phyloP scores from a whole-genome alignment of 192 early-diverging fungal species.

The Coemansia sp. region DNA sequence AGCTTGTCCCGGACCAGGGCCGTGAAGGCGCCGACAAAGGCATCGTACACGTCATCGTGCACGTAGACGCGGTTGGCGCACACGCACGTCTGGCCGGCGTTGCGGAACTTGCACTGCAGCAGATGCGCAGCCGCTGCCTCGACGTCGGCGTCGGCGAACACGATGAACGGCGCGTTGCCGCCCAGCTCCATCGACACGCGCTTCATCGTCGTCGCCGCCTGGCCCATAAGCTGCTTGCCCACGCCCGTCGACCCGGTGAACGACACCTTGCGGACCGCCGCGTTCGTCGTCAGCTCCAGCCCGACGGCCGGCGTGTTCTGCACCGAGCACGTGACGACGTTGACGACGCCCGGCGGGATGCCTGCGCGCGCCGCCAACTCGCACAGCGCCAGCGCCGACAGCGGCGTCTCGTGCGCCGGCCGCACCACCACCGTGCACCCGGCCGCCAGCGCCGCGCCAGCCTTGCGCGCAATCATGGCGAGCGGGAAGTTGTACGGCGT shows the following conservation, averaged over 20 bases:
- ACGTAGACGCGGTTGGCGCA: slow-evolving; percentile 72
- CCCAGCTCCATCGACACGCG: slow-evolving; percentile 62
- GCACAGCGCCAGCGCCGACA: slow-evolving; percentile 59
- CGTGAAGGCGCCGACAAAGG: slow-evolving; percentile 67
- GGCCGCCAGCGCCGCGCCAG: slow-evolving; percentile 50
- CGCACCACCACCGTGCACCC: slow-evolving; percentile 58
- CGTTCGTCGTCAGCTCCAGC: slow-evolving; percentile 46
- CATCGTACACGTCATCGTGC: slow-evolving; percentile 66
- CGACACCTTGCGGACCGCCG: slow-evolving; percentile 55
- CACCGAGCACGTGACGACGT: slow-evolving; percentile 53
- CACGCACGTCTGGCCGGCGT: slow-evolving; percentile 79
- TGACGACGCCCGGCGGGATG: slow-evolving; percentile 58
- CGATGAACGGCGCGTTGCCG: slow-evolving; percentile 63
- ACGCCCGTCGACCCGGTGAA: slow-evolving; percentile 62
- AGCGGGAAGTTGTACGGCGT: slow-evolving; percentile 87
- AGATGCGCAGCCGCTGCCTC: slow-evolving; percentile 38
- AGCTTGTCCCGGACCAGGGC: slow-evolving; percentile 56
- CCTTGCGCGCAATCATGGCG: slow-evolving; percentile 73
- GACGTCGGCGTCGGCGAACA: slow-evolving; percentile 59
- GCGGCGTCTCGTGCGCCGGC: slow-evolving; percentile 63
- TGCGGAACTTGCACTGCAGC: slow-evolving; percentile 59
- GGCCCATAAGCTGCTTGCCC: slow-evolving; percentile 57
- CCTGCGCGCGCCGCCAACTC: slow-evolving; percentile 56
- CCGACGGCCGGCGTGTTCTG: slow-evolving; percentile 55
- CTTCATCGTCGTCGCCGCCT: slow-evolving; percentile 56